Evolutionary conservation across 129 eudicot genomes (phyloP).

Genomic region (Apium graveolens): DNA sequence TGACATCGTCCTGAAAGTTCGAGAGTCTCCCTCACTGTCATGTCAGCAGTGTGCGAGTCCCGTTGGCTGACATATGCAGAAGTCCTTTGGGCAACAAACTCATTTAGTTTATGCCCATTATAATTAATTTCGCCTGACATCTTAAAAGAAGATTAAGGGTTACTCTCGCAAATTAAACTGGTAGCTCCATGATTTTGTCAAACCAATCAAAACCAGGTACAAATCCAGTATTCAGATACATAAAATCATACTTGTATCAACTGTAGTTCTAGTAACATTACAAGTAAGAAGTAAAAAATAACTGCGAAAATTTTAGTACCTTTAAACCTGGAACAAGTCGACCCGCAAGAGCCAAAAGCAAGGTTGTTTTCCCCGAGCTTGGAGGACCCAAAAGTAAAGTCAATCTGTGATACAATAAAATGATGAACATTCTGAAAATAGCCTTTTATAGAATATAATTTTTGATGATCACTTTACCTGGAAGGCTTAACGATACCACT

Average conservation of each 20-base stretch:
- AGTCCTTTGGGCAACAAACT: conserved; percentile 89
- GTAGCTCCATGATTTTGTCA: neutral
- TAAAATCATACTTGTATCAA: neutral
- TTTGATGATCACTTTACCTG: conserved; percentile 41
- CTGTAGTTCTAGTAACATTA: neutral
- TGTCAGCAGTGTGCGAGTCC: conserved; percentile 86
- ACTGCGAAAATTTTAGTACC: conserved; percentile 28
- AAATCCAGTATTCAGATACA: neutral
- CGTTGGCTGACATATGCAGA: conserved; percentile 76
- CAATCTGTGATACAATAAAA: conserved; percentile 38
- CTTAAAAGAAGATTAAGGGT: conserved; percentile 24
- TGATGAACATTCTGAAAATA: neutral
- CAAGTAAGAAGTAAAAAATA: neutral
- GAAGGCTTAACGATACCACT: conserved; percentile 71
- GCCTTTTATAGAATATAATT: neutral
- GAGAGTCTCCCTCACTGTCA: conserved; percentile 92
- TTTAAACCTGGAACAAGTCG: conserved; percentile 51
- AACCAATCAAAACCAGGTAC: neutral
- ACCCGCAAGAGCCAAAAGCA: conserved; percentile 91
- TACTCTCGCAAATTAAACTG: conserved; percentile 16
- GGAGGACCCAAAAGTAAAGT: conserved; percentile 95
- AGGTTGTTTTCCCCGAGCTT: conserved; percentile 87
- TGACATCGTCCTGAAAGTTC: conserved; percentile 75
- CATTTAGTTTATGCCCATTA: conserved; percentile 66
- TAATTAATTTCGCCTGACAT: conserved; percentile 66